Conservation (phyloP, 2,329 filamentous ascomycete species). For the Alternaria arbusti region DNA sequence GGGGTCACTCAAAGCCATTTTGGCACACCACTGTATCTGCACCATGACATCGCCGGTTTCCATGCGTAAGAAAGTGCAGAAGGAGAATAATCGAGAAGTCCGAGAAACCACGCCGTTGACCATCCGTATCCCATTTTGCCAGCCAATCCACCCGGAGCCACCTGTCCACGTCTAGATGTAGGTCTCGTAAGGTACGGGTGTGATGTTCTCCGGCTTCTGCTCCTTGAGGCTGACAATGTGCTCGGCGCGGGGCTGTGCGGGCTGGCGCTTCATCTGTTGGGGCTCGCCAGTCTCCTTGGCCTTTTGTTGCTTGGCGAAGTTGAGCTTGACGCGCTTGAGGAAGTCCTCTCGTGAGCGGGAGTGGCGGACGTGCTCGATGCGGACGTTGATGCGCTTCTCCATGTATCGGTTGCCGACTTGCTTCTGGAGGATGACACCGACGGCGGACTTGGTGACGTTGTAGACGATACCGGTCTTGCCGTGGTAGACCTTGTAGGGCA, state of each 20-base stretch:
- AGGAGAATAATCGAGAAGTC: conserved; percentile 47
- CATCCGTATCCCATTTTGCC: conserved; percentile 49
- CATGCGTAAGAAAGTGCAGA: conserved; percentile 50
- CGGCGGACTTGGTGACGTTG: conserved; percentile 98
- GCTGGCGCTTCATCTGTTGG: conserved; percentile 92
- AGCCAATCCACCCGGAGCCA: conserved; percentile 30
- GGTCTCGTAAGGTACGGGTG: conserved; percentile 95
- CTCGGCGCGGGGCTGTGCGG: conserved; percentile 78
- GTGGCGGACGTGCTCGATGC: conserved; percentile 93
- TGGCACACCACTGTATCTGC: conserved; percentile 44
- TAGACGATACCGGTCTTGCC: conserved; percentile 94
- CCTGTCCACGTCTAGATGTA: conserved; percentile 75
- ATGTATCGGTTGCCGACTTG: conserved; percentile 99
- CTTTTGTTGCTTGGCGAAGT: conserved; percentile 90
- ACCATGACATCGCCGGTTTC: conserved; percentile 46
- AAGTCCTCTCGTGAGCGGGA: conserved; percentile 98
- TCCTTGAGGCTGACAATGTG: conserved; percentile 80
- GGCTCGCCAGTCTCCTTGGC: conserved; percentile 88
- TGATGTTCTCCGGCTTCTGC: conserved; percentile 88
- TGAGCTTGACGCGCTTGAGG: conserved; percentile 93
- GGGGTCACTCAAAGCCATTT: conserved; percentile 45
- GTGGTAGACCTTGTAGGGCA: conserved; percentile 99
- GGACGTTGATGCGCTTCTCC: conserved; percentile 99
- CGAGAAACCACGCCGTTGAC: conserved; percentile 50
- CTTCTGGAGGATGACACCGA: conserved; percentile 97